These are phyloP conservation scores for Pleurotus tuber-regium DNA, from an alignment of 768 basidiomycete genomes.

Conservation along the genomic window DNA sequence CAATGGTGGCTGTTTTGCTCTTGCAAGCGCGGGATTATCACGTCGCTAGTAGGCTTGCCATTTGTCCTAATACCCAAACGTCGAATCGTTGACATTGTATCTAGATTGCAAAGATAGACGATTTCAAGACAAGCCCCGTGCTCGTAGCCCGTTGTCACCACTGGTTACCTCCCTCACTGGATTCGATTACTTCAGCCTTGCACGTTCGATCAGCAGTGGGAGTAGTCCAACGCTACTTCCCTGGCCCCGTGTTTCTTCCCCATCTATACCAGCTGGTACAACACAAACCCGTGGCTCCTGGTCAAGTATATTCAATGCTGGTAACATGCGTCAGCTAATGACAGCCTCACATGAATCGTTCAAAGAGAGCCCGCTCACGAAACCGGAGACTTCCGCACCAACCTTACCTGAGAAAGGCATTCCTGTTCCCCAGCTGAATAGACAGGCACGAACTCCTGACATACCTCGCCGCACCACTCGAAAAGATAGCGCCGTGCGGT, in stretches of 20 bases:
- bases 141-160: conserved; percentile 1
- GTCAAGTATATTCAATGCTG: conserved; percentile 74
- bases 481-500: conserved; percentile 17
- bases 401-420: conserved; percentile 17
- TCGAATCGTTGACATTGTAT: too few species aligned
- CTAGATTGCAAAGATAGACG: neutral
- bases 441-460: conserved; percentile 22
- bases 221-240: conserved; percentile 43
- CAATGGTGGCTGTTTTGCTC: conserved; percentile 70
- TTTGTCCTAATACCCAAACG: too few species aligned
- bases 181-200: conserved; percentile 61
- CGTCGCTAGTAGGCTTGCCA: neutral
- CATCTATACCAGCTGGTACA: conserved; percentile 30
- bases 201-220: conserved; percentile 32
- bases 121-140: neutral
- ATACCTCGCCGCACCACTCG: conserved; percentile 22
- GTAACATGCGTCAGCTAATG: conserved; percentile 68
- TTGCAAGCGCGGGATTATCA: conserved; percentile 41
- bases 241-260: conserved; percentile 52
- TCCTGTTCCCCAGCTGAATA: conserved; percentile 23
- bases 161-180: conserved; percentile 18
- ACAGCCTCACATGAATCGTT: conserved; percentile 54
- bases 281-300: conserved; percentile 62
- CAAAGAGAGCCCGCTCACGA: conserved; percentile 39
- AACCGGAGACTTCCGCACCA: conserved; percentile 17